Percentiles rank a stretch among this genome's conserved stretches.
Conservation (phyloP, 345 rosid species). For the Toxicodendron radicans region DNA sequence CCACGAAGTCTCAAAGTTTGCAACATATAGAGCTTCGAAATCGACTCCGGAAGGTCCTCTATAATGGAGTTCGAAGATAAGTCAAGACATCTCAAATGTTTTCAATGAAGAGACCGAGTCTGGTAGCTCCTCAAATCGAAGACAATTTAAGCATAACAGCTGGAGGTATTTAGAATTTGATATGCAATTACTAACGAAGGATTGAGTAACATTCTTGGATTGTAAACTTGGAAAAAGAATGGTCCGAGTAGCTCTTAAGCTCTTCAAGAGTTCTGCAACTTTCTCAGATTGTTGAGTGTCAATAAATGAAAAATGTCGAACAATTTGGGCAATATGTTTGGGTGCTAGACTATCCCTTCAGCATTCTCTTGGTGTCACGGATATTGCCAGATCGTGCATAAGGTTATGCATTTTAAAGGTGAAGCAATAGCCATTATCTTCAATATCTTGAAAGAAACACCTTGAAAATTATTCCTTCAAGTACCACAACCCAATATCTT, state of each 20-base stretch:
- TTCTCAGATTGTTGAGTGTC: too few relatives aligned
- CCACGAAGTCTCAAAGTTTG: slow-evolving; percentile 21
- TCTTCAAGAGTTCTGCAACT: too few relatives aligned
- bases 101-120: slow-evolving; percentile 9
- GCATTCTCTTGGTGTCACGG: too few relatives aligned
- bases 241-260: too few relatives aligned
- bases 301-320: neutral
- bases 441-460: neutral
- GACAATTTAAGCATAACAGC: slow-evolving; percentile 20
- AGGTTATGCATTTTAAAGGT: neutral
- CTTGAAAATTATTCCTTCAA: neutral
- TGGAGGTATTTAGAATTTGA: slow-evolving; percentile 19
- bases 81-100: slow-evolving; percentile 35
- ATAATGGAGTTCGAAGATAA: neutral
- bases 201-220: too few relatives aligned
- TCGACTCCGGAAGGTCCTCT: slow-evolving; percentile 22
- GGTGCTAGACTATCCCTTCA: too few relatives aligned
- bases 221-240: too few relatives aligned
- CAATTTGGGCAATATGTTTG: too few relatives aligned
- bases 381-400: neutral
- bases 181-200: neutral
- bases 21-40: slow-evolving; percentile 27
- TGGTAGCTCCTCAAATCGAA: slow-evolving; percentile 5
- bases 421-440: neutral
- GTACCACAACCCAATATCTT: neutral